A percentile compares a stretch with the other conserved stretches of the same genome.
These are phyloP conservation scores for Psilocybe tampanensis DNA, from an alignment of 768 basidiomycete genomes.

Conservation along the genomic window DNA sequence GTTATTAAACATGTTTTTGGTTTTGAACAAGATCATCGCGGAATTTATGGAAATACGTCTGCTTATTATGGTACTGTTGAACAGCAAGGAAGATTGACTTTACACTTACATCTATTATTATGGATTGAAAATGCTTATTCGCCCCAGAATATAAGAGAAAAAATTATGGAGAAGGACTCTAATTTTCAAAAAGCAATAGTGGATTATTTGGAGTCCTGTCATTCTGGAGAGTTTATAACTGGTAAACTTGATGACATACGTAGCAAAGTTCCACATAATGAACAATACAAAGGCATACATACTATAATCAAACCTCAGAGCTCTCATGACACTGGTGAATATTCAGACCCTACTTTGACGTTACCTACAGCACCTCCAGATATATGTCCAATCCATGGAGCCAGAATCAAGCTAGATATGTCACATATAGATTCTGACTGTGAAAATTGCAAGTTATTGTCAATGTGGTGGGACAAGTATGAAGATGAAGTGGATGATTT, in stretches of 20 bases:
- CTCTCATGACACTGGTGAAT: too few relatives aligned
- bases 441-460: background rate
- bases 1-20: slow-evolving; percentile 33
- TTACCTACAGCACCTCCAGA: too few relatives aligned
- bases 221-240: slow-evolving; percentile 26
- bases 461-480: slow-evolving; percentile 20
- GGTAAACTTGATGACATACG: background rate
- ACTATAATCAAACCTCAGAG: too few relatives aligned
- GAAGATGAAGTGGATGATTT: slow-evolving; percentile 27
- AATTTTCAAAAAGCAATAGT: slow-evolving; percentile 29
- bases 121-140: slow-evolving; percentile 28
- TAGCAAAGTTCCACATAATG: too few relatives aligned
- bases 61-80: slow-evolving; percentile 42
- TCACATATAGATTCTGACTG: background rate
- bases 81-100: slow-evolving; percentile 29
- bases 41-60: slow-evolving; percentile 27
- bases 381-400: too few relatives aligned
- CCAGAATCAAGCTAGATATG: too few relatives aligned
- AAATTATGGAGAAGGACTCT: slow-evolving; percentile 22
- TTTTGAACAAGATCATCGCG: slow-evolving; percentile 12
- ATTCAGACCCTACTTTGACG: too few relatives aligned
- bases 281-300: too few relatives aligned
- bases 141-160: slow-evolving; percentile 33
- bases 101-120: slow-evolving; percentile 35
- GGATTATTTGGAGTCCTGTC: slow-evolving; percentile 31